phyloP scores from a whole-genome alignment of 768 basidiomycete genomes.

The Lentinula aciculospora region DNA sequence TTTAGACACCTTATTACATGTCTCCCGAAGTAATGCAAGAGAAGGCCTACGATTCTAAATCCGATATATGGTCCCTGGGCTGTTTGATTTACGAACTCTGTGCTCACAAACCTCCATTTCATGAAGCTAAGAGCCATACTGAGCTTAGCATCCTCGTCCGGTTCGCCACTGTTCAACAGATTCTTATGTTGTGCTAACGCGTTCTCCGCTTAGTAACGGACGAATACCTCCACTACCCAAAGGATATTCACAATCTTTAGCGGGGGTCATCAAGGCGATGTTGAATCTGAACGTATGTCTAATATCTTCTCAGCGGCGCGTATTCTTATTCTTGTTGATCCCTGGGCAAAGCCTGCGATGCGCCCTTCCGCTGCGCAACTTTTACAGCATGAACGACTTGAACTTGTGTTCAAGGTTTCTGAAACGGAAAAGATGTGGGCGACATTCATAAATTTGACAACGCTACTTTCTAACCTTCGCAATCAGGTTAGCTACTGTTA shows the following conservation, averaged over 20 bases:
- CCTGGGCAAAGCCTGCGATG: slow-evolving; percentile 88
- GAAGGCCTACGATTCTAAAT: slow-evolving; percentile 95
- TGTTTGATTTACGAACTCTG: slow-evolving; percentile 97
- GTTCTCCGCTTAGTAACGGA: slow-evolving; percentile 50
- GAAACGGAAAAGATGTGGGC: slow-evolving; percentile 77
- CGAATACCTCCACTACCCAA: slow-evolving; percentile 88
- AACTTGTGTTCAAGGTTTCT: slow-evolving; percentile 62
- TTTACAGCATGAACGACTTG: slow-evolving; percentile 73
- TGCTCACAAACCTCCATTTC: slow-evolving; percentile 88
- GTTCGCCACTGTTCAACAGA: slow-evolving; percentile 28
- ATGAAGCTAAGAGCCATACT: slow-evolving; percentile 85
- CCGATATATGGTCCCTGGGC: slow-evolving; percentile 97
- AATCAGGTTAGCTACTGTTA: slow-evolving; percentile 57
- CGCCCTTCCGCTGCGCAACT: slow-evolving; percentile 78
- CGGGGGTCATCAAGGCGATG: slow-evolving; percentile 81
- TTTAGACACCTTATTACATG: slow-evolving; percentile 98
- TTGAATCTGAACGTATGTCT: slow-evolving; percentile 67
- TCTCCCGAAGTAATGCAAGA: slow-evolving; percentile 98
- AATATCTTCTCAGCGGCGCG: neutral
- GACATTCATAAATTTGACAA: neutral
- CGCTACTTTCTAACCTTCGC: neutral
- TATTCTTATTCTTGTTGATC: slow-evolving; percentile 2
- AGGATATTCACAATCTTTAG: slow-evolving; percentile 71
- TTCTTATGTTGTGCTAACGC: neutral
- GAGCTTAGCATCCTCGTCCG: slow-evolving; percentile 81